Evolutionary conservation across 192 early-diverging fungal species (phyloP).

Genomic region (Phlyctochytrium planicorne): DNA sequence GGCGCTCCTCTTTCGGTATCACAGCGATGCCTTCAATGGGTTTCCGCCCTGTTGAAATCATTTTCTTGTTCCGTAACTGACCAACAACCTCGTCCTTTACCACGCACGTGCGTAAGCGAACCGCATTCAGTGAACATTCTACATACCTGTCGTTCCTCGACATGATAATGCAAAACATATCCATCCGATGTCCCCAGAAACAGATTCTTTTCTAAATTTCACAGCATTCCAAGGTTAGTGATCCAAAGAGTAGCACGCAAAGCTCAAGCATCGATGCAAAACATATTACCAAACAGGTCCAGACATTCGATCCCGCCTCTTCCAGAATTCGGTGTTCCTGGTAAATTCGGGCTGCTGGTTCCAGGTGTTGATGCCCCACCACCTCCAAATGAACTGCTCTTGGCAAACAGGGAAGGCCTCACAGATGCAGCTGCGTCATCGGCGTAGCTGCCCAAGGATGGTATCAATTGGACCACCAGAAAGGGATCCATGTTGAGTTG

Average conservation of each 20-base stretch:
- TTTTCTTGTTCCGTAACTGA: conserved; percentile 43
- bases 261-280: no score
- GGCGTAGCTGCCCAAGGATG: not conserved
- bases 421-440: not conserved
- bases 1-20: conserved; percentile 59
- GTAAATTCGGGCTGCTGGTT: not conserved
- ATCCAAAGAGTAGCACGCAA: not conserved
- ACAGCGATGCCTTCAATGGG: conserved; percentile 62
- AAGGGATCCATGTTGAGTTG: not conserved
- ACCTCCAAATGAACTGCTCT: not conserved
- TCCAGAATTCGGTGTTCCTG: not conserved
- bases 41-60: conserved; percentile 58
- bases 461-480: not conserved
- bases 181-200: conserved; percentile 79
- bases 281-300: conserved; percentile 4
- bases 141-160: conserved; percentile 43
- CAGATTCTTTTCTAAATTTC: conserved; percentile 67
- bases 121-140: not conserved
- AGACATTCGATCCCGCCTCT: not conserved
- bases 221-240: not conserved
- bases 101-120: not conserved
- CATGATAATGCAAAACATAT: conserved; percentile 60
- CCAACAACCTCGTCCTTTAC: conserved; percentile 23
- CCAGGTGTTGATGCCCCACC: not conserved
- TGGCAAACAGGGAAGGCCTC: not conserved